A percentile compares a stretch with the other conserved stretches of the same genome.
Conservation (phyloP, 2,329 filamentous ascomycete genomes). For the Xenosphaeropsis pyriputrescens region DNA sequence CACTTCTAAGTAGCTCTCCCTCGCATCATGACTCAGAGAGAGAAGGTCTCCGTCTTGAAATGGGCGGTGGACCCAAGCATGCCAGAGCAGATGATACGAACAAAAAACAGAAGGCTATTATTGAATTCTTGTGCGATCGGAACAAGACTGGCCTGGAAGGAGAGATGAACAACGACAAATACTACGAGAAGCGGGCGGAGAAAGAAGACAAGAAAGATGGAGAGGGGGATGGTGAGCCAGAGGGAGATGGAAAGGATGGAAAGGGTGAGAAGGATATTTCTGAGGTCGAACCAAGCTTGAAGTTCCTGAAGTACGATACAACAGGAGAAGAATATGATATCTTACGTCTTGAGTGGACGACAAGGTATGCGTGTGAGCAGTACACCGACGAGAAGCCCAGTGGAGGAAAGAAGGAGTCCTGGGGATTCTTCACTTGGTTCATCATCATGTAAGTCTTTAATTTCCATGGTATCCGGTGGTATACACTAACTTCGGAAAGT, state of each 20-base stretch:
- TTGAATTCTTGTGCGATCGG: constrained; percentile 74
- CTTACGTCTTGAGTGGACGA: constrained; percentile 70
- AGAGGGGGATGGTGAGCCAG: constrained; percentile 14
- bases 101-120: constrained; percentile 58
- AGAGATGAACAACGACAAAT: constrained; percentile 41
- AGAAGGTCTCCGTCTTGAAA: constrained; percentile 57
- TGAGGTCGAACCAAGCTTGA: constrained; percentile 40
- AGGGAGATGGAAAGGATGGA: constrained; percentile 11
- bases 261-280: constrained; percentile 16
- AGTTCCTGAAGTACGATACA: constrained; percentile 63
- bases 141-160: constrained; percentile 61
- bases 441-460: constrained; percentile 63
- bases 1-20: constrained; percentile 48
- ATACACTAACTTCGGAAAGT: constrained; percentile 28
- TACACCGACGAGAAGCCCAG: constrained; percentile 27
- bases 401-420: constrained; percentile 36
- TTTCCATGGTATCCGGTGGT: neutral
- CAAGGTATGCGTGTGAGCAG: constrained; percentile 71
- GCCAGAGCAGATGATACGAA: constrained; percentile 28
- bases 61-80: constrained; percentile 42
- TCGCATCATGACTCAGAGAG: constrained; percentile 49
- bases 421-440: constrained; percentile 98
- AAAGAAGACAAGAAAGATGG: constrained; percentile 13
- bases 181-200: constrained; percentile 24
- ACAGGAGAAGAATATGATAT: constrained; percentile 40